phyloP scores from a whole-genome alignment of 2,329 filamentous ascomycete species.

The Fragosphaeria purpurea region DNA sequence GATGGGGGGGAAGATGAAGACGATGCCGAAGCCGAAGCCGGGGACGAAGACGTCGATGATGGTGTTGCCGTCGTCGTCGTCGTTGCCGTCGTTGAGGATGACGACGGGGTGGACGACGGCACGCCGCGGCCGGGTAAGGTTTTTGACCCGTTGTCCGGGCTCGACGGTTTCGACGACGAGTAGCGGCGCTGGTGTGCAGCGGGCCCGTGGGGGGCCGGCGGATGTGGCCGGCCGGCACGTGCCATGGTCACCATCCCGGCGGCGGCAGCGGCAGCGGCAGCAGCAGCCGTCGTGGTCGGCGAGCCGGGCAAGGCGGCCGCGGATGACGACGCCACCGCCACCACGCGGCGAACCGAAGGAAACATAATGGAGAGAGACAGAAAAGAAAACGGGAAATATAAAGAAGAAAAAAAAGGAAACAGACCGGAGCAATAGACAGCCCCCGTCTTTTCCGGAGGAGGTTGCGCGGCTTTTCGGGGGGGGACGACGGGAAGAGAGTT shows the following conservation, averaged over 20 bases:
- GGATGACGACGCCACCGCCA: conserved; percentile 8
- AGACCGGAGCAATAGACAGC: background rate
- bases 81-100: conserved; percentile 25
- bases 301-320: conserved; percentile 5
- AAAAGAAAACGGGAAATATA: background rate
- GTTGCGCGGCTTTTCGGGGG: background rate
- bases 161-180: conserved; percentile 54
- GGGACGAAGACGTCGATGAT: background rate
- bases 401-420: background rate
- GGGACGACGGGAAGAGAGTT: too few species aligned
- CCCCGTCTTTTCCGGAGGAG: background rate
- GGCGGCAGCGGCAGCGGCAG: background rate
- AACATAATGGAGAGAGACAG: conserved; percentile 6
- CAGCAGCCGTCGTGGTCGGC: conserved; percentile 1
- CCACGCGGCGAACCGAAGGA: conserved; percentile 14
- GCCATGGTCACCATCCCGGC: background rate
- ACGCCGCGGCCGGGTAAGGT: conserved; percentile 36
- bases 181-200: conserved; percentile 40
- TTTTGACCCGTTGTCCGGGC: conserved; percentile 46
- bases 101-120: conserved; percentile 32
- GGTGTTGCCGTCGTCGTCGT: background rate
- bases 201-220: too few species aligned
- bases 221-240: too few species aligned
- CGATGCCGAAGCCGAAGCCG: conserved; percentile 6
- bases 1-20: background rate